Evolutionary conservation across 1,284 basidiomycete genomes (phyloP).

Genomic region (Macrocybe sp.): DNA sequence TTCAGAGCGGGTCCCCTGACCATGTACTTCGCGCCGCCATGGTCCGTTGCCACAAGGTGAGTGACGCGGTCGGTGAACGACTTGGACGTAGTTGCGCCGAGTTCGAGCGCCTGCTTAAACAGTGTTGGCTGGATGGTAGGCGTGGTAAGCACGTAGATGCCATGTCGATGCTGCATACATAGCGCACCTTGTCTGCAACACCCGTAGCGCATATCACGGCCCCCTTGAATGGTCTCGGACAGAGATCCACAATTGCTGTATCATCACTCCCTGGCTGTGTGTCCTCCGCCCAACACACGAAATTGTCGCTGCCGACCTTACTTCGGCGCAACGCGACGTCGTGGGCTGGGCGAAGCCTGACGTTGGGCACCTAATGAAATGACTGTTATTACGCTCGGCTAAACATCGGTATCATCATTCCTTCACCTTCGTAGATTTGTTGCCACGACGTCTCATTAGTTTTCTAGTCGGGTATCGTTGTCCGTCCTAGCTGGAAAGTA

Average conservation of each 20-base stretch:
- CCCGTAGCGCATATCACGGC: conserved; percentile 71
- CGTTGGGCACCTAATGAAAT: conserved; percentile 59
- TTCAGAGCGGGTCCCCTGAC: conserved; percentile 28
- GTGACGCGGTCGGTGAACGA: conserved; percentile 79
- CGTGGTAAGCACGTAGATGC: conserved; percentile 4
- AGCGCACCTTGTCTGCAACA: conserved; percentile 57
- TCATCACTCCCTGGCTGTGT: conserved; percentile 39
- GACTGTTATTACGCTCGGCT: too few relatives aligned
- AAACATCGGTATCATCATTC: too few relatives aligned
- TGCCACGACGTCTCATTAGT: conserved; percentile 12
- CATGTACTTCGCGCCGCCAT: conserved; percentile 75
- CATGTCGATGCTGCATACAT: not conserved
- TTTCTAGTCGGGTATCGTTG: not conserved
- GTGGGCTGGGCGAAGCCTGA: conserved; percentile 66
- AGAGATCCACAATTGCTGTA: conserved; percentile 39
- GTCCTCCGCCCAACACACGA: conserved; percentile 31
- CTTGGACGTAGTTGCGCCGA: conserved; percentile 61
- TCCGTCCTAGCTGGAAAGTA: not conserved
- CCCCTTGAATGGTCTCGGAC: conserved; percentile 62
- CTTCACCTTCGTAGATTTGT: too few relatives aligned
- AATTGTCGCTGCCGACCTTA: conserved; percentile 20
- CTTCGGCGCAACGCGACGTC: conserved; percentile 26
- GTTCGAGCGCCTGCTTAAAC: conserved; percentile 68
- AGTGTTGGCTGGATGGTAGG: conserved; percentile 44
- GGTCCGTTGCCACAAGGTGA: conserved; percentile 66